phyloP scores from a whole-genome alignment of 23 red algal genomes.

The Gracilaria vermiculophylla region DNA sequence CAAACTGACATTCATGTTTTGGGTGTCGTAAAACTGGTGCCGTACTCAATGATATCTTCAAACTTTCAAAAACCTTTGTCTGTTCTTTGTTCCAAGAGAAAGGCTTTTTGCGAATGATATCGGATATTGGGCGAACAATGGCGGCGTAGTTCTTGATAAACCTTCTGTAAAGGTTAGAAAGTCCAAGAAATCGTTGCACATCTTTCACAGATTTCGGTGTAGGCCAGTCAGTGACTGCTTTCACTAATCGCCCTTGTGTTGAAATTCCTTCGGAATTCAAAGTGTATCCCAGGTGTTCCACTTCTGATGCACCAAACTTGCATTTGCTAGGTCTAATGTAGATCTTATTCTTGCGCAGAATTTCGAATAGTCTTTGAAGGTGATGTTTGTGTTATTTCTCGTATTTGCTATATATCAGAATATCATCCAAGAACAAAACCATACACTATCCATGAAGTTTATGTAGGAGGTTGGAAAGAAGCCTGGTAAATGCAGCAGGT shows the following conservation, averaged over 20 bases:
- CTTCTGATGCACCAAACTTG: slow-evolving; percentile 5
- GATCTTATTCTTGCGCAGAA: slow-evolving; percentile 17
- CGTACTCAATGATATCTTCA: slow-evolving; percentile 17
- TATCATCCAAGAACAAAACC: slow-evolving; percentile 38
- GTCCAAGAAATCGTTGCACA: slow-evolving; percentile 40
- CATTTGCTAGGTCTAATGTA: slow-evolving; percentile 27
- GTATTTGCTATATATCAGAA: slow-evolving; percentile 23
- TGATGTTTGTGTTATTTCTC: slow-evolving; percentile 30
- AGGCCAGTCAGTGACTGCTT: slow-evolving; percentile 27
- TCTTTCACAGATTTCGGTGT: slow-evolving; percentile 6
- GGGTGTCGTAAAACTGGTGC: slow-evolving; percentile 24
- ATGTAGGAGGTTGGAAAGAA: background rate
- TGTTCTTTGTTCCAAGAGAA: slow-evolving; percentile 7
- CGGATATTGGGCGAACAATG: background rate
- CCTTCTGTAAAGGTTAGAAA: slow-evolving; percentile 16
- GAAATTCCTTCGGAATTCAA: background rate
- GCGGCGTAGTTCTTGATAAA: slow-evolving; percentile 24
- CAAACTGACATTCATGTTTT: background rate
- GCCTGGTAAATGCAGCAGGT: slow-evolving; percentile 24
- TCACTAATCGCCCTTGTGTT: background rate
- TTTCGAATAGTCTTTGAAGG: slow-evolving; percentile 5
- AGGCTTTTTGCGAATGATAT: background rate
- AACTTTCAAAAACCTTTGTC: background rate
- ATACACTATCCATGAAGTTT: slow-evolving; percentile 11
- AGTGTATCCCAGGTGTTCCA: slow-evolving; percentile 25